phyloP scores from a whole-genome alignment of 768 basidiomycete genomes.

The Leccinellum rugosiceps region DNA sequence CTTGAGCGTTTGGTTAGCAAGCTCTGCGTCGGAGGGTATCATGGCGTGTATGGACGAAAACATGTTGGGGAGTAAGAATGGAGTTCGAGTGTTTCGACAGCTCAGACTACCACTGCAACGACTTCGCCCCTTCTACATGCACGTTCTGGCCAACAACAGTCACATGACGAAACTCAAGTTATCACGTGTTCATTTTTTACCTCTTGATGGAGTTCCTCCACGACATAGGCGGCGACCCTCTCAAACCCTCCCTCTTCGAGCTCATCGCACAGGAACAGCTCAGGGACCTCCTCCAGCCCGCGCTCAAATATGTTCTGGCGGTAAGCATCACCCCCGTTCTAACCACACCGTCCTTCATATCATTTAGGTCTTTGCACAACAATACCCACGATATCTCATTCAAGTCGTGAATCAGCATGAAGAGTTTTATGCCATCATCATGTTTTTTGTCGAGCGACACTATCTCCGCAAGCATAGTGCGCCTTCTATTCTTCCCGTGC shows the following conservation, averaged over 20 bases:
- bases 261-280: slow-evolving; percentile 93
- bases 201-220: slow-evolving; percentile 76
- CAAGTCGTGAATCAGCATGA: slow-evolving; percentile 93
- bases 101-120: no score
- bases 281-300: slow-evolving; percentile 87
- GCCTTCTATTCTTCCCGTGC: slow-evolving; percentile 21
- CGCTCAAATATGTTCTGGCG: slow-evolving; percentile 89
- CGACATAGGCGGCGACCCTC: slow-evolving; percentile 66
- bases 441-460: slow-evolving; percentile 88
- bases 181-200: slow-evolving; percentile 17
- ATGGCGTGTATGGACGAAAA: slow-evolving; percentile 62
- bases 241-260: slow-evolving; percentile 85
- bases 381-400: slow-evolving; percentile 89
- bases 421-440: slow-evolving; percentile 87
- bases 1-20: slow-evolving; percentile 65
- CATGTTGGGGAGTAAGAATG: slow-evolving; percentile 39
- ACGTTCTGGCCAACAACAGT: background rate
- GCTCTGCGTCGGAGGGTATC: slow-evolving; percentile 66
- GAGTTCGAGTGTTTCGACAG: no score
- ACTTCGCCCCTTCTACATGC: no score
- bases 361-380: slow-evolving; percentile 87
- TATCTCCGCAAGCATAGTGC: slow-evolving; percentile 84
- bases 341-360: background rate
- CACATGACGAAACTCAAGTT: slow-evolving; percentile 28
- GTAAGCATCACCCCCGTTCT: slow-evolving; percentile 44